A percentile compares a stretch with the other conserved stretches of the same genome.
phyloP scores from a whole-genome alignment of 257 asterid genomes.

The Osmanthus fragrans region DNA sequence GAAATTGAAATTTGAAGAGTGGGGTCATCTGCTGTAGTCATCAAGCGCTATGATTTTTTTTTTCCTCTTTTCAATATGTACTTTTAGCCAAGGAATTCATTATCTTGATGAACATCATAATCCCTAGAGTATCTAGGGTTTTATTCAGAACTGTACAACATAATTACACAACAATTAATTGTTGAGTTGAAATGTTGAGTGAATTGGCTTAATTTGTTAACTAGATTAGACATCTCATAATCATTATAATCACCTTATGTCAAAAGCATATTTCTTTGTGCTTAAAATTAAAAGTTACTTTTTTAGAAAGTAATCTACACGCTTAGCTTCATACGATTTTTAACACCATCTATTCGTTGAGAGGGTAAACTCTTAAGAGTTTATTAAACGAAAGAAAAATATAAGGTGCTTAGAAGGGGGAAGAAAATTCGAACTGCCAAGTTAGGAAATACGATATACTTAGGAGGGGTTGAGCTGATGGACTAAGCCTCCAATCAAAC shows the following conservation, averaged over 20 bases:
- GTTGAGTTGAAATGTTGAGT: background rate
- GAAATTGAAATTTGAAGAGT: constrained; percentile 18
- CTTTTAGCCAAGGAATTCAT: background rate
- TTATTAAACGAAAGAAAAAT: too few species aligned
- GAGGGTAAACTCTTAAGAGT: too few species aligned
- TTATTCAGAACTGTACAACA: background rate
- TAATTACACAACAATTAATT: background rate
- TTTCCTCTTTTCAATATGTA: background rate
- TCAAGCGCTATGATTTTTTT: constrained; percentile 8
- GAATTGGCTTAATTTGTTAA: background rate
- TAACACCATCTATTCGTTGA: too few species aligned
- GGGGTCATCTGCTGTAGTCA: constrained; percentile 25
- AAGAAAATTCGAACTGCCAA: too few species aligned
- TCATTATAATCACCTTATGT: background rate
- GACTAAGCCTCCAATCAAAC: too few species aligned
- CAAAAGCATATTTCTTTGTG: background rate
- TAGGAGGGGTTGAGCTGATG: too few species aligned
- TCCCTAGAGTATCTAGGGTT: background rate
- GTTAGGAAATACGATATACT: too few species aligned
- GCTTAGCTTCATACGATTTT: too few species aligned
- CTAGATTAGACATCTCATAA: background rate
- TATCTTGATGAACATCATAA: background rate
- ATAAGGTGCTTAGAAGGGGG: too few species aligned
- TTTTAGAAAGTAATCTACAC: too few species aligned
- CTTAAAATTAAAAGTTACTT: background rate